Evolutionary conservation across 805 yeast species (phyloP).

Genomic region (Starmerella khaoyaiensis): DNA sequence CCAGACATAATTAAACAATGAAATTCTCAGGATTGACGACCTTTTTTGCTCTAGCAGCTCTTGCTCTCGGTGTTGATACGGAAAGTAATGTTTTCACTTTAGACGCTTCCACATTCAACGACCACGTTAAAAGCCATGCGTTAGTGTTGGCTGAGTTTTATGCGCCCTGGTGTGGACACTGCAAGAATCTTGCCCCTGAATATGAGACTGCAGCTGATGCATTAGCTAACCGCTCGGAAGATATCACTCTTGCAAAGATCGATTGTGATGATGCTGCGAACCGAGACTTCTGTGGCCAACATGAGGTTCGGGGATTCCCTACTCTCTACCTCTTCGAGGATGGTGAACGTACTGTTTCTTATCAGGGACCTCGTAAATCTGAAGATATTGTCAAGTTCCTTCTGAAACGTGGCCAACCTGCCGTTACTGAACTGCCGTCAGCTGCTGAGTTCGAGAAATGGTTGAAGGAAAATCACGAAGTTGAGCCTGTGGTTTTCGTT

Average conservation of each 20-base stretch:
- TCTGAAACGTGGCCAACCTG: conserved; percentile 71
- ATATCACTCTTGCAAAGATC: conserved; percentile 51
- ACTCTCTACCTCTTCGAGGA: conserved; percentile 60
- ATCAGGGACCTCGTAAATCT: conserved; percentile 75
- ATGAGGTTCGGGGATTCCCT: conserved; percentile 68
- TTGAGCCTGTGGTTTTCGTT: conserved; percentile 33
- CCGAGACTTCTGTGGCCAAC: conserved; percentile 52
- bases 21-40: conserved; percentile 29
- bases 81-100: conserved; percentile 72
- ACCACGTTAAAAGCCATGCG: conserved; percentile 57
- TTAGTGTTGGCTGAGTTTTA: conserved; percentile 77
- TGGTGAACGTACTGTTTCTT: conserved; percentile 40
- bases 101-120: conserved; percentile 49
- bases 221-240: conserved; percentile 13
- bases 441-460: conserved; percentile 40
- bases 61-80: conserved; percentile 49
- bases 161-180: conserved; percentile 98
- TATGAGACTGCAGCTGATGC: conserved; percentile 25
- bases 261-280: conserved; percentile 85
- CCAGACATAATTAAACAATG: conserved; percentile 23
- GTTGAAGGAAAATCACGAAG: conserved; percentile 24
- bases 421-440: conserved; percentile 42
- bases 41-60: conserved; percentile 31
- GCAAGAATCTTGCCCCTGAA: conserved; percentile 35
- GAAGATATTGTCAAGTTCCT: conserved; percentile 65